phyloP scores from a whole-genome alignment of 805 yeast genomes.

The Sporopachydermia lactativora region DNA sequence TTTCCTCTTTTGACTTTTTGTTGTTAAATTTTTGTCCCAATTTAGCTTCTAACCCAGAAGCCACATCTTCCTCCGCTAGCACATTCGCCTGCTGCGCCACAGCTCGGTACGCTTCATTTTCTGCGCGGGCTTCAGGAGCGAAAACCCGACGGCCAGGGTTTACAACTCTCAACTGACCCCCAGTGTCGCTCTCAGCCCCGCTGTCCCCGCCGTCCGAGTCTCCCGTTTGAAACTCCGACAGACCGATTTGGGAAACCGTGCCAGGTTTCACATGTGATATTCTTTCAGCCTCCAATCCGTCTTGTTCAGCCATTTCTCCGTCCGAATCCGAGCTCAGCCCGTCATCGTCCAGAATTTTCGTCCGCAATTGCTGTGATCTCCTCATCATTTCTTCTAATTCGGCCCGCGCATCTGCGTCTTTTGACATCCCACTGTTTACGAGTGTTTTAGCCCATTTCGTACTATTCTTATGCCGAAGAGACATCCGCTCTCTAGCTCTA shows the following conservation, averaged over 20 bases:
- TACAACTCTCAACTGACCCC: constrained; percentile 32
- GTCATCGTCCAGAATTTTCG: constrained; percentile 55
- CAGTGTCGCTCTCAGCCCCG: constrained; percentile 21
- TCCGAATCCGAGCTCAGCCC: constrained; percentile 40
- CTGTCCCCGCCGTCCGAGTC: constrained; percentile 17
- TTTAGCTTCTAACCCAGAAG: not conserved
- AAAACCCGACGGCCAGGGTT: constrained; percentile 76
- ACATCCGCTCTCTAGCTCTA: constrained; percentile 88
- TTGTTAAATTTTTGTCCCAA: not conserved
- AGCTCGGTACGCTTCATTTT: constrained; percentile 15
- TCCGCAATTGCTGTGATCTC: constrained; percentile 65
- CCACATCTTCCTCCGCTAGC: constrained; percentile 10
- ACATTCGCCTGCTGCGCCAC: constrained; percentile 16
- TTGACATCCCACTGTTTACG: constrained; percentile 81
- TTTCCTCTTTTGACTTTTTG: too few relatives aligned
- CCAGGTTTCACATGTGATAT: constrained; percentile 35
- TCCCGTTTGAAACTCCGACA: constrained; percentile 25
- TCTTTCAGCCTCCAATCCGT: constrained; percentile 22
- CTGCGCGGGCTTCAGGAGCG: constrained; percentile 43
- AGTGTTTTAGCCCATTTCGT: constrained; percentile 84
- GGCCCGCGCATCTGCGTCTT: constrained; percentile 69
- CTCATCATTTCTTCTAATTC: constrained; percentile 92
- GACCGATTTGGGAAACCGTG: constrained; percentile 33
- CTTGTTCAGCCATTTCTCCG: constrained; percentile 28
- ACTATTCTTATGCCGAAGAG: constrained; percentile 76